Base-by-base conservation (phyloP, 176 grass and related monocot genomes). In the Elymus sibiricus region DNA sequence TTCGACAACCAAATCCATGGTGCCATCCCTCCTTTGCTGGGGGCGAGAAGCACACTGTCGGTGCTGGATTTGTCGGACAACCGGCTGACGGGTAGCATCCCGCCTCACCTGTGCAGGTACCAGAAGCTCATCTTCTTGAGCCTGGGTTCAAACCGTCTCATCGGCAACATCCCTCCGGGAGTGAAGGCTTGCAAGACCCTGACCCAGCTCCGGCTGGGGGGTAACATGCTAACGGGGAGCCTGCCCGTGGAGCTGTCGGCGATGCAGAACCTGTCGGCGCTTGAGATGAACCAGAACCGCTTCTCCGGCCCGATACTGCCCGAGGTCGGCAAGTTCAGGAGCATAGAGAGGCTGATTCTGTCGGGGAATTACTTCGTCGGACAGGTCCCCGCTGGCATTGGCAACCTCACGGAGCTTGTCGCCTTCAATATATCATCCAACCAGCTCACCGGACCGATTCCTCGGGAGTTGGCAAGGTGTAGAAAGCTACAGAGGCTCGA, bases 391-490 rank as follows among this genome's bases (percentile, higher is more conserved):
- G 65, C 90, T 62, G 26, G 88, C 69, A 89, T 99, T 79, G 97
- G 92, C 42, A 85, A 99, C 59, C 73, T 99, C 28, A 85, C 80
- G 0, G 76, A 95, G 78, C 97, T 99, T 70, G 97, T 99, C 15
- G 92, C 85, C 92, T 99, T 99, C 90, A 96, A 96, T 69, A 78
- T 97, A 81, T 99, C 97, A 11, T 99, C 97, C 0, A 99, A 99
- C 82, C 88, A 88, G 76, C 79, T 99, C 66, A 89, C 64, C 0
- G 94, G 94, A 26, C 74, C 79, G 6, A 82, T 99, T 64, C 97
- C 97, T 62, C 69, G 11, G 10, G 87, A 93, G 87, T 25, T 99
- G 49, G 84, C 90, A 7, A 81, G 60, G 19, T 99, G 97, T 29
- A 91, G 44, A 10, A 96, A 94, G 87, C 94, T 99, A 68, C 97